A percentile compares a stretch with the other conserved stretches of the same genome.
These are phyloP conservation scores for Coemansia sp. DNA, from an alignment of 192 early-diverging fungal species.

Conservation along the genomic window DNA sequence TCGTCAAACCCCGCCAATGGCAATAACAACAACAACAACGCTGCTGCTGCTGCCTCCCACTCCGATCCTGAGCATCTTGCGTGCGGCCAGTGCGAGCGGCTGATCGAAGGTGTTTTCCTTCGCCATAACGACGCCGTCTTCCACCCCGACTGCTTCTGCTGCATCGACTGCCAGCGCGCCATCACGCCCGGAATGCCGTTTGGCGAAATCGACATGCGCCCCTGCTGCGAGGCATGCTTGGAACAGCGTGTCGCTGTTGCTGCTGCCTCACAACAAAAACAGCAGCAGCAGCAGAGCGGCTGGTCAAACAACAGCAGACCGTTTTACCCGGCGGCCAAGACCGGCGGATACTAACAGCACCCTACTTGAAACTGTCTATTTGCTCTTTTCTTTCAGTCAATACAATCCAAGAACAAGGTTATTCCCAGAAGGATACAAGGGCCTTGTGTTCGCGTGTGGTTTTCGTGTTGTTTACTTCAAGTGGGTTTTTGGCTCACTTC, in stretches of 20 bases:
- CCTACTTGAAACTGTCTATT: too few relatives aligned
- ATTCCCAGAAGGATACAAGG: too few relatives aligned
- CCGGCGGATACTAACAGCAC: background rate
- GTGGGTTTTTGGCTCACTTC: background rate
- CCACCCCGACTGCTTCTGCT: constrained; percentile 55
- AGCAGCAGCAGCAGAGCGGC: constrained; percentile 10
- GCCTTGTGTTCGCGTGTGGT: too few relatives aligned
- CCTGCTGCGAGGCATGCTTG: constrained; percentile 54
- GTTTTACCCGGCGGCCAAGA: constrained; percentile 3
- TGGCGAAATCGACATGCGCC: constrained; percentile 42
- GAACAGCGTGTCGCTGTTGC: constrained; percentile 19
- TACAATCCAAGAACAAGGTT: too few relatives aligned
- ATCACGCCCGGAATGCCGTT: constrained; percentile 57
- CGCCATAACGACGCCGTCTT: constrained; percentile 42
- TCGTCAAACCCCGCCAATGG: background rate
- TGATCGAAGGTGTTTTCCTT: constrained; percentile 52
- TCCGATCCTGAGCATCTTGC: constrained; percentile 15
- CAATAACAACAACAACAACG: background rate
- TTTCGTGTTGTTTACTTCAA: too few relatives aligned
- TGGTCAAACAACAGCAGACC: constrained; percentile 7
- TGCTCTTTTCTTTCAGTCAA: background rate
- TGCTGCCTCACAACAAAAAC: constrained; percentile 13
- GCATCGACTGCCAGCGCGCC: constrained; percentile 40
- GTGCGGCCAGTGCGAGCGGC: constrained; percentile 31
- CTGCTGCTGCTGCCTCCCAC: background rate